Base-by-base conservation (phyloP, 108 stramenopile species). In the Nitzschia sp. region DNA sequence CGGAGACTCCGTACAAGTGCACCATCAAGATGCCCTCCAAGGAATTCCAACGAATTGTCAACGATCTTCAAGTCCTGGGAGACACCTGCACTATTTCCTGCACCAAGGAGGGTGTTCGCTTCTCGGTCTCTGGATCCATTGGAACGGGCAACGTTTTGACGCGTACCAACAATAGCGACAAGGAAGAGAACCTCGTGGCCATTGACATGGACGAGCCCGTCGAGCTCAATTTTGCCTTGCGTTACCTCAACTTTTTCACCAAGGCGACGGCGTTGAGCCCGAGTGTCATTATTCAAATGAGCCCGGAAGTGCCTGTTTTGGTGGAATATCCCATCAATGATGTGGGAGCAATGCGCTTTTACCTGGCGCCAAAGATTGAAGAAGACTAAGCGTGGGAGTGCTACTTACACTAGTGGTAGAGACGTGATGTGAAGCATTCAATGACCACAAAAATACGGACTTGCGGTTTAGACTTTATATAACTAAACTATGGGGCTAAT, bases 301-400 rank as follows among this genome's bases (percentile, higher is more conserved):
- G 88, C 59, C 96, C 97, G 17, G 98, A 97, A 28, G 92, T 99
- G 30, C 99, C 99, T 2, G 81, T 99, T 28, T 95, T 99, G 17
- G 88, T 99, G 11, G 99, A 98, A 81, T 99, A 99, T 81, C 96
- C 96, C 54, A 96, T 98, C 80, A 85, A 85, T 27, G 92, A 94
- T 53, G 82, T 77, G 33, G 97, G 97, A 27, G 80, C 91, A 71
- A 86, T 98, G 51, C 95, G 95, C 69, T 99, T 97, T 83, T 99
- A 96, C 85, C 84, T 99, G 76, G 99, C 99, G 25, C 99, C 99
- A 36, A 99, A 99, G 95, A 98, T 99, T 72, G 99, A 99, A 66
- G 99, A 99, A 70, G 95, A 93, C 24, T 77, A 70, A 66, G 28
- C 38, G 11, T 45, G 21, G 21, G 26, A 11, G 32, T 19, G 21